Conservation (phyloP, 768 basidiomycete genomes). For the Paxillus ammoniavirescens region DNA sequence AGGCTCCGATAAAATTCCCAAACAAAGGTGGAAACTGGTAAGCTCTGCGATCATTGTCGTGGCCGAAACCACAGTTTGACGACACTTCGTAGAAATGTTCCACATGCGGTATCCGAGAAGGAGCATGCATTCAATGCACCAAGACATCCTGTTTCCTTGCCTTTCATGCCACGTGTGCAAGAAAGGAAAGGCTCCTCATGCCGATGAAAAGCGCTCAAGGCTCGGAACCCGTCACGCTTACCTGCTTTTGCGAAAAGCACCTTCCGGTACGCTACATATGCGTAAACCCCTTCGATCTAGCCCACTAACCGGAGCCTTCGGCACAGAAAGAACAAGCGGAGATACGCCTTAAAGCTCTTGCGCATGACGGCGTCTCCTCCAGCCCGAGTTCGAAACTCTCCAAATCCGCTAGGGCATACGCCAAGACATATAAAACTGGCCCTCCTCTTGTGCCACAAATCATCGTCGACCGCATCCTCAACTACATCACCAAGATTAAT, state of each 20-base stretch:
- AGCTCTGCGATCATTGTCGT: constrained; percentile 28
- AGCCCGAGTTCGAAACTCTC: constrained; percentile 46
- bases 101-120: constrained; percentile 57
- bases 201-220: constrained; percentile 85
- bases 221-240: constrained; percentile 67
- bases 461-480: constrained; percentile 75
- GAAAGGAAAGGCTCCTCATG: constrained; percentile 79
- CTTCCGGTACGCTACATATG: constrained; percentile 61
- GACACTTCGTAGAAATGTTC: constrained; percentile 50
- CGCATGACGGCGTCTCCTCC: constrained; percentile 37
- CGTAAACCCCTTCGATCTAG: neutral
- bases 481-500: constrained; percentile 68
- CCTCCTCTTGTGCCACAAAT: constrained; percentile 88
- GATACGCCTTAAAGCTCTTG: constrained; percentile 55
- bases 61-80: constrained; percentile 5
- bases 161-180: constrained; percentile 93
- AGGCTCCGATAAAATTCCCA: constrained; percentile 82
- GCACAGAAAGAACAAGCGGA: constrained; percentile 69
- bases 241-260: constrained; percentile 88
- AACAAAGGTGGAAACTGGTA: constrained; percentile 92
- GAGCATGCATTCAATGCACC: constrained; percentile 95
- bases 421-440: constrained; percentile 88
- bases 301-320: neutral
- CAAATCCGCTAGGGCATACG: constrained; percentile 87
- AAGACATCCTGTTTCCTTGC: constrained; percentile 89